These are phyloP conservation scores for Lachnellula suecica DNA, from an alignment of 2,329 filamentous ascomycete genomes.

Conservation along the genomic window DNA sequence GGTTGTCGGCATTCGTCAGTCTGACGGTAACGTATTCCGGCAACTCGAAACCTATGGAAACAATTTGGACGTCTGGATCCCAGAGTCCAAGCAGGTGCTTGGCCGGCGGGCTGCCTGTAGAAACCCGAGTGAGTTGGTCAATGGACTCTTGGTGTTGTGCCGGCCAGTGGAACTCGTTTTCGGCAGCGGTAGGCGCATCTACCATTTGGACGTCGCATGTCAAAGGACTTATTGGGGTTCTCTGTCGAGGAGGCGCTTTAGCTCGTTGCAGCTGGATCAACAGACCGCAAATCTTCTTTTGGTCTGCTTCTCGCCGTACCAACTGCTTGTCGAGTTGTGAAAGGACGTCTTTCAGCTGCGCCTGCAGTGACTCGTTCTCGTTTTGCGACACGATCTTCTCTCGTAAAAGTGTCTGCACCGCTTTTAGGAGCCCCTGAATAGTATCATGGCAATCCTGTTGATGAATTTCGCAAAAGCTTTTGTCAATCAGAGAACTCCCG, in stretches of 20 bases:
- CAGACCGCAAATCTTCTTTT: neutral
- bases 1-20: neutral
- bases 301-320: neutral
- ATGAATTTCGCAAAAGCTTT: neutral
- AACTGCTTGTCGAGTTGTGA: neutral
- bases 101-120: neutral
- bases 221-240: neutral
- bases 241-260: neutral
- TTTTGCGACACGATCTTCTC: neutral
- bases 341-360: neutral
- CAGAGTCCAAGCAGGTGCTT: neutral
- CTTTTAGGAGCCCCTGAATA: neutral
- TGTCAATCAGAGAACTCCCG: neutral
- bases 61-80: neutral
- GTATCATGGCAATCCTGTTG: neutral
- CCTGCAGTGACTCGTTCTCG: neutral
- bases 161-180: neutral
- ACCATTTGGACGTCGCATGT: neutral
- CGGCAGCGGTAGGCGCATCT: neutral
- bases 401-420: neutral
- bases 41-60: neutral
- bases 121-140: neutral
- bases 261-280: neutral
- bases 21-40: neutral
- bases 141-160: neutral